A percentile compares a stretch with the other conserved stretches of the same genome.
phyloP scores from a whole-genome alignment of 2,329 filamentous ascomycete genomes.

The Leptographium wingfieldii region DNA sequence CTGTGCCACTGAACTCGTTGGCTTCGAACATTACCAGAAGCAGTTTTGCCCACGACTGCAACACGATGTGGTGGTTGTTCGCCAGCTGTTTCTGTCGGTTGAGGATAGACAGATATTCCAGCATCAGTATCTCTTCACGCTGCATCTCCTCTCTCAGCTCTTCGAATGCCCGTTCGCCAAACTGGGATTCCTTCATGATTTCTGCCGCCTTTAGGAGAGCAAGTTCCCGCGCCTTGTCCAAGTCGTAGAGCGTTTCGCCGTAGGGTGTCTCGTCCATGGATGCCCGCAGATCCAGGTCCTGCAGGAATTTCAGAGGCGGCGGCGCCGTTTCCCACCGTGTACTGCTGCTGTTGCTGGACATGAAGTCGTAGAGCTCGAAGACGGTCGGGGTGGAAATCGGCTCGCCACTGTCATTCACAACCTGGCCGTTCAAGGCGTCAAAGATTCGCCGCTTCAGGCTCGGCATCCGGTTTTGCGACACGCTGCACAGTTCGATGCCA shows the following conservation, averaged over 20 bases:
- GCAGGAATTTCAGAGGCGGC: slow-evolving; percentile 46
- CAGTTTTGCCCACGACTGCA: slow-evolving; percentile 76
- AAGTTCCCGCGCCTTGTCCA: slow-evolving; percentile 61
- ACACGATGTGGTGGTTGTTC: slow-evolving; percentile 48
- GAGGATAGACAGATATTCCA: slow-evolving; percentile 47
- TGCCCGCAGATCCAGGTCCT: slow-evolving; percentile 52
- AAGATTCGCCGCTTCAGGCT: slow-evolving; percentile 57
- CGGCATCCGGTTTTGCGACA: slow-evolving; percentile 58
- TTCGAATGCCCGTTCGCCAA: not conserved
- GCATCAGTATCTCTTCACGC: slow-evolving; percentile 44
- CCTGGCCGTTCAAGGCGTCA: slow-evolving; percentile 65
- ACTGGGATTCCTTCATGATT: slow-evolving; percentile 23
- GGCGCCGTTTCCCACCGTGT: slow-evolving; percentile 36
- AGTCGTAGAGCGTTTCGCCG: slow-evolving; percentile 46
- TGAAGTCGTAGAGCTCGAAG: slow-evolving; percentile 89
- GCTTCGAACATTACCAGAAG: slow-evolving; percentile 71
- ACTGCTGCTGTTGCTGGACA: slow-evolving; percentile 39
- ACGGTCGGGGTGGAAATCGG: slow-evolving; percentile 58
- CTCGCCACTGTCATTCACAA: slow-evolving; percentile 53
- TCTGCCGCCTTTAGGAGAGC: slow-evolving; percentile 58
- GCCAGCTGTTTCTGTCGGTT: slow-evolving; percentile 51
- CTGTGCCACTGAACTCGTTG: slow-evolving; percentile 63
- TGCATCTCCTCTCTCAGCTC: slow-evolving; percentile 39
- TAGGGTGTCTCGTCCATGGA: slow-evolving; percentile 49
- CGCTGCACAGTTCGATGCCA: slow-evolving; percentile 68